phyloP scores from a whole-genome alignment of 2,329 filamentous ascomycete genomes.

The Xylariaceae sp. region DNA sequence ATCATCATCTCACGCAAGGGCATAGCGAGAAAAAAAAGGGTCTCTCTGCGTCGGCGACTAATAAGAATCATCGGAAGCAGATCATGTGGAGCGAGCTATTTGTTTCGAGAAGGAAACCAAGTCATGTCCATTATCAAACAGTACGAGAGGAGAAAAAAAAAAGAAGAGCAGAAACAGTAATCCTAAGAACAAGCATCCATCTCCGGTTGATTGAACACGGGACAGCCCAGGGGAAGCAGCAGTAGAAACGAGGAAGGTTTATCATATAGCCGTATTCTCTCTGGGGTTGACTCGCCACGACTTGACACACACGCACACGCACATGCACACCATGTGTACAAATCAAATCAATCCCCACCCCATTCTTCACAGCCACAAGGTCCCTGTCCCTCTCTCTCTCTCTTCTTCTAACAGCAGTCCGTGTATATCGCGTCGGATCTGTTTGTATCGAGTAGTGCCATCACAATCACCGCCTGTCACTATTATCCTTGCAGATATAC shows the following conservation, averaged over 20 bases:
- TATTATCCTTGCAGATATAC: constrained; percentile 29
- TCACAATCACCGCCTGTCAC: constrained; percentile 26
- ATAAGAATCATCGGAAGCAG: not conserved
- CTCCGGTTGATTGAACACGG: constrained; percentile 30
- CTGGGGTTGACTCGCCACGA: constrained; percentile 33
- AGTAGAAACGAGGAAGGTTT: constrained; percentile 42
- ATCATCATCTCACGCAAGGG: not conserved
- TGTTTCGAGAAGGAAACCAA: constrained; percentile 18
- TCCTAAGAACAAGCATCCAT: constrained; percentile 31
- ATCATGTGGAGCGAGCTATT: not conserved
- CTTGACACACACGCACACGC: constrained; percentile 34
- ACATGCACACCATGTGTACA: constrained; percentile 32
- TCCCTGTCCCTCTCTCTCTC: constrained; percentile 19
- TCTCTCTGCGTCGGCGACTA: not conserved
- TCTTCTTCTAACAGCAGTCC: constrained; percentile 26
- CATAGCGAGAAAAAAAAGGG: not conserved
- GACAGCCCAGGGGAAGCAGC: constrained; percentile 34
- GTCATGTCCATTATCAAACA: constrained; percentile 30
- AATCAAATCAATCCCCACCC: constrained; percentile 1
- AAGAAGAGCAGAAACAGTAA: constrained; percentile 29
- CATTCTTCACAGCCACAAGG: constrained; percentile 16
- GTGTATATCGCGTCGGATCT: constrained; percentile 23
- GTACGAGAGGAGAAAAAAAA: constrained; percentile 29
- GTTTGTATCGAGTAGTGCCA: constrained; percentile 23
- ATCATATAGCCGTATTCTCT: constrained; percentile 43